phyloP scores from a whole-genome alignment of 768 basidiomycete species.

The Amanita thiersii region DNA sequence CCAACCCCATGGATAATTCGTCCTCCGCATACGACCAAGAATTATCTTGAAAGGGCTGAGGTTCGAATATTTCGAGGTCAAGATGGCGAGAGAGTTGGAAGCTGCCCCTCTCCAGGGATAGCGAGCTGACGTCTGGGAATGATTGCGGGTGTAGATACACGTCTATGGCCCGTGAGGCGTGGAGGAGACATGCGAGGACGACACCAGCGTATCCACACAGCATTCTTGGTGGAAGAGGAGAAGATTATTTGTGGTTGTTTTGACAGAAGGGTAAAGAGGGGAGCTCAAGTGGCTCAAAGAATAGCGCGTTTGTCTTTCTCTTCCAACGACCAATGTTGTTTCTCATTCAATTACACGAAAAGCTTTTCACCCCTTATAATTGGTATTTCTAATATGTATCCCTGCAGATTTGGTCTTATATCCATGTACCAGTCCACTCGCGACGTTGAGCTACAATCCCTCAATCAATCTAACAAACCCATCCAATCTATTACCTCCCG shows the following conservation, averaged over 20 bases:
- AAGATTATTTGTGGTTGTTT: conserved; percentile 23
- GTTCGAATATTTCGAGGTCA: conserved; percentile 60
- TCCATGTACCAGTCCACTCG: conserved; percentile 5
- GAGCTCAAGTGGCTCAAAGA: too few species aligned
- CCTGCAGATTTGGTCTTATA: conserved; percentile 4
- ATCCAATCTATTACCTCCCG: conserved; percentile 34
- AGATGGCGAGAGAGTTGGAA: conserved; percentile 60
- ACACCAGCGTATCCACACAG: conserved; percentile 15
- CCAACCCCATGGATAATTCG: conserved; percentile 50
- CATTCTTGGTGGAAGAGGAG: conserved; percentile 17
- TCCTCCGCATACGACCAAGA: conserved; percentile 24
- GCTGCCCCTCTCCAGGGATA: conserved; percentile 48
- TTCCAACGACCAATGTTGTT: conserved; percentile 3
- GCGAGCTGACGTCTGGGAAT: conserved; percentile 23
- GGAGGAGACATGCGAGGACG: conserved; percentile 24
- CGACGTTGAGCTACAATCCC: conserved; percentile 5
- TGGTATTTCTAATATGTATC: conserved; percentile 9
- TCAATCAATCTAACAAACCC: conserved; percentile 12
- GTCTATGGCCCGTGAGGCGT: conserved; percentile 40
- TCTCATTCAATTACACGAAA: conserved; percentile 9
- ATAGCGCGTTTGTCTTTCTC: background rate
- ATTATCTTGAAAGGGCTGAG: conserved; percentile 24
- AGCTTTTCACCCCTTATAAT: conserved; percentile 8
- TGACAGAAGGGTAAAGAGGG: background rate
- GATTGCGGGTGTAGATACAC: conserved; percentile 51